Percentiles rank a stretch among this genome's conserved stretches.
phyloP scores from a whole-genome alignment of 768 basidiomycete genomes.

The Mycena rosella region DNA sequence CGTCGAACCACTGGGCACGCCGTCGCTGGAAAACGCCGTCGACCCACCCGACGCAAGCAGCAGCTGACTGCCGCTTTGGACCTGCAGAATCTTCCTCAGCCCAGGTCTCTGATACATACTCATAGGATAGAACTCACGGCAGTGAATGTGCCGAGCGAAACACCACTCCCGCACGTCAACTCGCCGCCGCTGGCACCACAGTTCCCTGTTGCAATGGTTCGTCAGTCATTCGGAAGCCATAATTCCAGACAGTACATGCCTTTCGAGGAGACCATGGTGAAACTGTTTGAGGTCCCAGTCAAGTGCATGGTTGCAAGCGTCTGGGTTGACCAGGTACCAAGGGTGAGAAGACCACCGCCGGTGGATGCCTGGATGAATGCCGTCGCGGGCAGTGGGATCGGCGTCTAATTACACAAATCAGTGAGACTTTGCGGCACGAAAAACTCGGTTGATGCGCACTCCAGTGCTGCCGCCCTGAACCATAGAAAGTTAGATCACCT shows the following conservation, averaged over 20 bases:
- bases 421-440: too few species aligned
- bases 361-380: constrained; percentile 48
- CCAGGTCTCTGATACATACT: too few species aligned
- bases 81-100: constrained; percentile 36
- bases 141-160: constrained; percentile 52
- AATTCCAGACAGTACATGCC: too few species aligned
- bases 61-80: constrained; percentile 49
- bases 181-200: constrained; percentile 52
- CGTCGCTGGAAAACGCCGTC: constrained; percentile 52
- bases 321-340: constrained; percentile 61
- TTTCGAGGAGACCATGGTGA: constrained; percentile 60
- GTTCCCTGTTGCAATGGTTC: too few species aligned
- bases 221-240: too few species aligned
- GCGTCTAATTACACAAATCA: constrained; percentile 5
- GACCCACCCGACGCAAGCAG: constrained; percentile 54
- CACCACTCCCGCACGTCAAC: constrained; percentile 55
- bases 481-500: not conserved
- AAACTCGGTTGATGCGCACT: constrained; percentile 3
- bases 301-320: constrained; percentile 57
- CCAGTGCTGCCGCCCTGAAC: constrained; percentile 7
- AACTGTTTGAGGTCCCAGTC: constrained; percentile 50
- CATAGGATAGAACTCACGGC: constrained; percentile 47
- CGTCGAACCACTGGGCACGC: constrained; percentile 50
- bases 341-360: constrained; percentile 56
- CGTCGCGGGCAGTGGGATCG: constrained; percentile 45